Evolutionary conservation across 495 filamentous ascomycete genomes (phyloP).

Genomic region (Penicillium angulare): DNA sequence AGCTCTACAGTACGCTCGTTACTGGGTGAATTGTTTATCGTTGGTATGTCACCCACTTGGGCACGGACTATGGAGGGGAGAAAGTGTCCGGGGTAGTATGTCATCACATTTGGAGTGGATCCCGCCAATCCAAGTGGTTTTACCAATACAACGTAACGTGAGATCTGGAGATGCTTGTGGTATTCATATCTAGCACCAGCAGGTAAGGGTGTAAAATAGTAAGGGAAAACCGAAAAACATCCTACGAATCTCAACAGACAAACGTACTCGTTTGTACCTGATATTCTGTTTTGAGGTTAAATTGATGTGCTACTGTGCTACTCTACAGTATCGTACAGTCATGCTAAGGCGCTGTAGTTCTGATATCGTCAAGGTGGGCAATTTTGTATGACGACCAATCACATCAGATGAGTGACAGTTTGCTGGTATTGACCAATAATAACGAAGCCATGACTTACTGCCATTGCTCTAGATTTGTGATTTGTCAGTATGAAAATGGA

Average conservation of each 20-base stretch:
- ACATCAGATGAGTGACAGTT: constrained; percentile 7
- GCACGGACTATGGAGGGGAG: not conserved
- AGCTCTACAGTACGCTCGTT: not conserved
- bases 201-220: constrained; percentile 3
- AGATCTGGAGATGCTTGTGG: not conserved
- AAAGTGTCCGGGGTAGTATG: constrained; percentile 1
- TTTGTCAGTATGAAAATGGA: constrained; percentile 13
- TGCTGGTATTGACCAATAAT: constrained; percentile 9
- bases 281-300: not conserved
- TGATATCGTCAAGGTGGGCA: not conserved
- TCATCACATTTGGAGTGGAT: constrained; percentile 5
- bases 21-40: not conserved
- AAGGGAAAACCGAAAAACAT: not conserved
- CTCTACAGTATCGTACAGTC: too few species aligned
- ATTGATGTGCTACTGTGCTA: not conserved
- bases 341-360: not conserved
- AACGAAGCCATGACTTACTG: constrained; percentile 6
- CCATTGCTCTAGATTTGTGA: constrained; percentile 12
- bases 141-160: constrained; percentile 1
- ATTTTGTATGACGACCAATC: constrained; percentile 14
- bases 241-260: constrained; percentile 1
- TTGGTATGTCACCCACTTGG: constrained; percentile 4
- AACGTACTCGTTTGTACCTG: not conserved
- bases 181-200: constrained; percentile 7
- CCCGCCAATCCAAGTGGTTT: not conserved